Conservation (phyloP, 179 eudicot genomes). For the Amaranthus tricolor region DNA sequence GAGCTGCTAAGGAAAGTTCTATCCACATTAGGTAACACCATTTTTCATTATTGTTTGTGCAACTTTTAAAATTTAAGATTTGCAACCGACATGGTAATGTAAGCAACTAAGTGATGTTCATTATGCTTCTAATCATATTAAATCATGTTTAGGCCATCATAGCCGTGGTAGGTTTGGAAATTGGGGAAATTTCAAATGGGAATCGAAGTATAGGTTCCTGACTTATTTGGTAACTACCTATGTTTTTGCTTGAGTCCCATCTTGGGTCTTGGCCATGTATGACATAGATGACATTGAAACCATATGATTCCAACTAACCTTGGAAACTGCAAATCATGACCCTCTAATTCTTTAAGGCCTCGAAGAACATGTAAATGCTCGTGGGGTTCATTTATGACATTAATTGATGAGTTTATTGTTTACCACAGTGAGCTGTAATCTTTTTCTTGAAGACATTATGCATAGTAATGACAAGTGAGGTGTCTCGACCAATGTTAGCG, state of each 20-base stretch:
- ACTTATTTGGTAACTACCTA: background rate
- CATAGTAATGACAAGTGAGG: background rate
- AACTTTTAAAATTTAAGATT: background rate
- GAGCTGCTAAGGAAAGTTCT: constrained; percentile 96
- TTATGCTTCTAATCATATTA: background rate
- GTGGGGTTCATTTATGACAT: background rate
- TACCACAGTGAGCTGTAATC: background rate
- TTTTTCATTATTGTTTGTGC: constrained; percentile 1
- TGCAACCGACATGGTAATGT: background rate
- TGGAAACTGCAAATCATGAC: background rate
- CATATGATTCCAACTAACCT: background rate
- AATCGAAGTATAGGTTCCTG: background rate
- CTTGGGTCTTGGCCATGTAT: background rate
- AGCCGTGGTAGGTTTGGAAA: background rate
- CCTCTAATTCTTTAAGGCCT: background rate
- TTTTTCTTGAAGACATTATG: background rate
- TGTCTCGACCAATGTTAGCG: no score
- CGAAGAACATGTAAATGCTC: background rate
- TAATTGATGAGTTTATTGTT: background rate
- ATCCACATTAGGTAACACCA: constrained; percentile 76
- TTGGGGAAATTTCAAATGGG: background rate
- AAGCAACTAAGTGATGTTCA: background rate
- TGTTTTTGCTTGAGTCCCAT: background rate
- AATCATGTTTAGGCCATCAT: background rate
- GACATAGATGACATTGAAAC: no score